Evolutionary conservation across 495 filamentous ascomycete species (phyloP), one percentile per base, ranked within the genome.

Genomic region (Aspergillus saccharolyticus): DNA sequence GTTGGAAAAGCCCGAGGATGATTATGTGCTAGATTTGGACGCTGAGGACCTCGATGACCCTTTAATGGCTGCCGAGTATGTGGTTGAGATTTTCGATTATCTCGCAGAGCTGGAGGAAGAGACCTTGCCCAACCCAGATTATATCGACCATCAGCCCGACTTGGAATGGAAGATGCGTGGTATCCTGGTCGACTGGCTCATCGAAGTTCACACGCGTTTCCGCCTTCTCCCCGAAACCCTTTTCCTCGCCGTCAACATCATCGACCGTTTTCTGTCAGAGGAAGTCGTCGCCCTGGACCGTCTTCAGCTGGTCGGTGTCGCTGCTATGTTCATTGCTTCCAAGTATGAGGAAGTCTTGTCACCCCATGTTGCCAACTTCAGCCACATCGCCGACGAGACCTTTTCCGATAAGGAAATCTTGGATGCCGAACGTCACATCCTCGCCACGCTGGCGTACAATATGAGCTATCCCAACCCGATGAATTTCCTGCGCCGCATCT

Each of bases 271-370:
- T 78, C 82, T 98, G 50, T 96, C 91, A 4, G 83, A 82, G 56
- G 96, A 96, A 75, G 85, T 96, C 42, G 95, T 98, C 33, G 89
- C 93, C 70, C 81, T 98, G 50, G 94, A 97, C 64, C 91, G 91
- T 55, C 84, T 98, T 8, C 94, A 98, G 73, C 81, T 98, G 14
- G 94, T 98, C 58, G 94, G 94, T 67, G 90, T 97, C 59, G 95
- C 94, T 48, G 94, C 94, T 68, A 97, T 98, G 94, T 82, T 97
- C 79, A 96, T 98, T 68, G 94, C 95, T 19, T 92, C 93, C 62
- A 98, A 98, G 77, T 98, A 97, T 64, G 94, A 98, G 71, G 94
- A 98, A 66, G 91, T 97, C 53, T 83, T 97, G 20, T 96, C 94
- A 4, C 95, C 94, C 30, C 94, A 97, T 68, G 90, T 98, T 42